These are phyloP conservation scores for Moricandia moricandioides DNA, from an alignment of 345 rosid species.

Conservation along the genomic window DNA sequence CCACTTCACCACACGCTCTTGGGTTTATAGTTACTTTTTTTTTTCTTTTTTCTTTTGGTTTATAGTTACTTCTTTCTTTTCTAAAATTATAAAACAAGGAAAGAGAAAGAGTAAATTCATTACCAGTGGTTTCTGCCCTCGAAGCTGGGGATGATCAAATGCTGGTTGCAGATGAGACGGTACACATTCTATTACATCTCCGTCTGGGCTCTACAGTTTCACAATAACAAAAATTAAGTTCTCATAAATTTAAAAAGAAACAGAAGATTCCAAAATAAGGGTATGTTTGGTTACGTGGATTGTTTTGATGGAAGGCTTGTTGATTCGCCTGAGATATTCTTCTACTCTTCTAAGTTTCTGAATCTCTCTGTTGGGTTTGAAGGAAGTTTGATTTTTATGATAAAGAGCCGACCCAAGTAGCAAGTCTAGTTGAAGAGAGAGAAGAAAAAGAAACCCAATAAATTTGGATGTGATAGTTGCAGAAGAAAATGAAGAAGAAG, in stretches of 20 bases:
- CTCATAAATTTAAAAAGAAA: neutral
- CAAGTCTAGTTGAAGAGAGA: slow-evolving; percentile 34
- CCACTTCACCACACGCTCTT: neutral
- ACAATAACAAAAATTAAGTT: neutral
- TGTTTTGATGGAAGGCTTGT: slow-evolving; percentile 86
- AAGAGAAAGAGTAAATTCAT: neutral
- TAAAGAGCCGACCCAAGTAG: slow-evolving; percentile 46
- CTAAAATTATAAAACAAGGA: neutral
- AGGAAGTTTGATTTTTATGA: slow-evolving; percentile 46
- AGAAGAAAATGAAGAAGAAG: slow-evolving; percentile 38
- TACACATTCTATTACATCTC: slow-evolving; percentile 94
- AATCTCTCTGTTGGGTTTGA: slow-evolving; percentile 46
- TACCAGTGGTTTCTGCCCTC: slow-evolving; percentile 77
- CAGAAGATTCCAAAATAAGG: neutral
- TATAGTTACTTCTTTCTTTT: neutral
- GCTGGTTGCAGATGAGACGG: slow-evolving; percentile 81
- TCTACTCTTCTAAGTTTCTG: slow-evolving; percentile 51
- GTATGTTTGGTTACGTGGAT: slow-evolving; percentile 52
- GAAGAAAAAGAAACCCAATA: slow-evolving; percentile 48
- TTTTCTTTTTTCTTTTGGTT: neutral
- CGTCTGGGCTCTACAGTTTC: slow-evolving; percentile 82
- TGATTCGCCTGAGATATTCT: slow-evolving; percentile 63
- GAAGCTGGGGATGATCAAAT: slow-evolving; percentile 84
- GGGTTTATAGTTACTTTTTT: neutral
- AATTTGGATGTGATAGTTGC: slow-evolving; percentile 42